Base-by-base conservation (phyloP, 2,329 filamentous ascomycete species). In the Amauroascus verrucosus region DNA sequence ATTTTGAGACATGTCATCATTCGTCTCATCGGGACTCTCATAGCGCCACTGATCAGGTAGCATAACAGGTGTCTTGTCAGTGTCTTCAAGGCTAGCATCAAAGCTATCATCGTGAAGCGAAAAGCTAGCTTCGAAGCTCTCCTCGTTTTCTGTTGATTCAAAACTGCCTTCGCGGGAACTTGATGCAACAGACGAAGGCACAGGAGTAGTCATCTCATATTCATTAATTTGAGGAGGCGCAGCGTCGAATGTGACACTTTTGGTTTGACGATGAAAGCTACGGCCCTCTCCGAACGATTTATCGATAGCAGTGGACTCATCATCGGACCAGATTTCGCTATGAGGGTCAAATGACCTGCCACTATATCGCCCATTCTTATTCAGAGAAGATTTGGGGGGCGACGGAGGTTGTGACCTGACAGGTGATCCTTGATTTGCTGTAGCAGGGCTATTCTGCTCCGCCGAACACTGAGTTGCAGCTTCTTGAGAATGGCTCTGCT, bases 61-160 rank as follows among this genome's bases (percentile, higher is more conserved):
- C n/a, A 98, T 91, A 9, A 98, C 93, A 0, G 93, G 93, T 0
- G 93, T 97, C 75, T 97, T 97, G 64, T 95, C 88, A 4, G 88
- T 91, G 64, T 97, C 91, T 70, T 97, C 91, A 1, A 97, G 78
- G 6, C 89, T 95, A 13, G 88, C 91, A 69, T 97, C 91, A 61
- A 97, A 97, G 72, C 91, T 96, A 65, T 96, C 91, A 40, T 91
- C 87, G 41, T 79, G 78, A 26, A 80, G 72, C 4, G 78, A 79
- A 24, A 79, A 82, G 41, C 79, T 79, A 7, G 77, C 68, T 51
- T 77, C 65, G 58, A 77, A 70, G 61, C 80, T 86, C 43, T 89
- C 85, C 24, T 84, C 81, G 38, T 89, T 84, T 30, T 86, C 82
- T 1, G 75, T 75, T 0, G 88, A 91, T 57, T 96, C 90, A 67